Conservation (phyloP, 2,329 filamentous ascomycete species). For the Plectosphaerella plurivora region DNA sequence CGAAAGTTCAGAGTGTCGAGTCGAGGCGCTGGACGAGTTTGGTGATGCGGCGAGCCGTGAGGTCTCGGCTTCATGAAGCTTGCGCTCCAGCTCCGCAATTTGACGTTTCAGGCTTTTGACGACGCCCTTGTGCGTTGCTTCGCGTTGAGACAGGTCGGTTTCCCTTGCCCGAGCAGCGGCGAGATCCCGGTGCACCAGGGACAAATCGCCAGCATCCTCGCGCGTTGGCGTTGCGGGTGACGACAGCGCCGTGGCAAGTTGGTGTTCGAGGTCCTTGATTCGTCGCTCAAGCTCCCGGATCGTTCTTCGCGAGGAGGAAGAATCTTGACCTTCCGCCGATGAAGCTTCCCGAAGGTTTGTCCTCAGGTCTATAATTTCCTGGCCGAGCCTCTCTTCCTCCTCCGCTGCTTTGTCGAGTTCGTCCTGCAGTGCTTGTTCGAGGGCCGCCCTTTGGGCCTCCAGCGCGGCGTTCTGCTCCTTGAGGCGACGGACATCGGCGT, state of each 20-base stretch:
- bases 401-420: constrained; percentile 62
- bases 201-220: constrained; percentile 47
- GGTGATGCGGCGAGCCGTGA: constrained; percentile 41
- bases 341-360: constrained; percentile 37
- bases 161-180: constrained; percentile 63
- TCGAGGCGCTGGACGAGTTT: constrained; percentile 45
- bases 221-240: too few species aligned
- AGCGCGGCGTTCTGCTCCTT: constrained; percentile 59
- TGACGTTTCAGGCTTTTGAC: constrained; percentile 61
- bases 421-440: constrained; percentile 60
- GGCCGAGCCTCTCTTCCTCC: constrained; percentile 60
- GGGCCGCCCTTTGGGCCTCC: constrained; percentile 48
- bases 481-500: constrained; percentile 61
- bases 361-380: constrained; percentile 50
- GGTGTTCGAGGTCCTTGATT: constrained; percentile 49
- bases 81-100: constrained; percentile 62
- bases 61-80: constrained; percentile 60
- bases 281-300: constrained; percentile 62
- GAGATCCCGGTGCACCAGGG: constrained; percentile 58
- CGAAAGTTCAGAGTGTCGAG: constrained; percentile 50
- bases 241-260: constrained; percentile 22
- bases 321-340: constrained; percentile 46
- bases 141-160: constrained; percentile 60
- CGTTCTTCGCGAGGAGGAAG: constrained; percentile 56
- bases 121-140: constrained; percentile 56